Conservation (phyloP, 306 rosid species). For the Psophocarpus tetragonolobus region DNA sequence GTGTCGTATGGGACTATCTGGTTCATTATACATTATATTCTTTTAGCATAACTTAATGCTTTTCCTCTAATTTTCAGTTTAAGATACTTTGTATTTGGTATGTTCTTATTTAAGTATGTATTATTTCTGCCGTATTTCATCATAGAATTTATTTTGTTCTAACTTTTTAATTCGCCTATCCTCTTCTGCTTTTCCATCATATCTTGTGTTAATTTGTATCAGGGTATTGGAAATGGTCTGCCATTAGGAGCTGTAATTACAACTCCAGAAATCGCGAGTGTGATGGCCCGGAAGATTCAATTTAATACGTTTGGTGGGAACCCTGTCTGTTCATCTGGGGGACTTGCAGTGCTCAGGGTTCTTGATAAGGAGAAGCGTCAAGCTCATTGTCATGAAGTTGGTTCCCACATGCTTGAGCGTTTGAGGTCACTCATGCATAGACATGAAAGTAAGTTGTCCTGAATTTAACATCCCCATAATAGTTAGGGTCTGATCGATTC, state of each 20-base stretch:
- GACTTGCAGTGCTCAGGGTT: slow-evolving; percentile 82
- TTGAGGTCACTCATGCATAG: slow-evolving; percentile 68
- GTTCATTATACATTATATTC: background rate
- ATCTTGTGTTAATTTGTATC: slow-evolving; percentile 35
- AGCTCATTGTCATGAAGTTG: slow-evolving; percentile 73
- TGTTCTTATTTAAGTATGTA: background rate
- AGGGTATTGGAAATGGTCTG: slow-evolving; percentile 96
- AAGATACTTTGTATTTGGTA: background rate
- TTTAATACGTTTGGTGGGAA: slow-evolving; percentile 92
- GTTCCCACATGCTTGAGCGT: slow-evolving; percentile 75
- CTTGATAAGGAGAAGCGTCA: slow-evolving; percentile 89
- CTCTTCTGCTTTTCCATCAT: slow-evolving; percentile 10
- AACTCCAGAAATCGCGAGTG: slow-evolving; percentile 90
- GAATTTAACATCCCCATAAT: slow-evolving; percentile 9
- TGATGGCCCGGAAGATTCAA: slow-evolving; percentile 69
- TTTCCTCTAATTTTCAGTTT: background rate
- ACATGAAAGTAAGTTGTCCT: slow-evolving; percentile 65
- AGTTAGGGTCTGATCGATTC: background rate
- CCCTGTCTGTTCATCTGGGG: slow-evolving; percentile 95
- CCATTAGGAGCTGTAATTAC: slow-evolving; percentile 95
- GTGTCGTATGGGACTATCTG: background rate
- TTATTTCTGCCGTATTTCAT: background rate
- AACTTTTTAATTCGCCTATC: slow-evolving; percentile 4
- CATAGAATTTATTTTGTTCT: background rate
- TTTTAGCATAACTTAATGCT: background rate